Percentiles rank a stretch among this genome's conserved stretches.
Evolutionary conservation across 2,329 filamentous ascomycete genomes (phyloP).

Genomic region (Colletotrichum limetticola): DNA sequence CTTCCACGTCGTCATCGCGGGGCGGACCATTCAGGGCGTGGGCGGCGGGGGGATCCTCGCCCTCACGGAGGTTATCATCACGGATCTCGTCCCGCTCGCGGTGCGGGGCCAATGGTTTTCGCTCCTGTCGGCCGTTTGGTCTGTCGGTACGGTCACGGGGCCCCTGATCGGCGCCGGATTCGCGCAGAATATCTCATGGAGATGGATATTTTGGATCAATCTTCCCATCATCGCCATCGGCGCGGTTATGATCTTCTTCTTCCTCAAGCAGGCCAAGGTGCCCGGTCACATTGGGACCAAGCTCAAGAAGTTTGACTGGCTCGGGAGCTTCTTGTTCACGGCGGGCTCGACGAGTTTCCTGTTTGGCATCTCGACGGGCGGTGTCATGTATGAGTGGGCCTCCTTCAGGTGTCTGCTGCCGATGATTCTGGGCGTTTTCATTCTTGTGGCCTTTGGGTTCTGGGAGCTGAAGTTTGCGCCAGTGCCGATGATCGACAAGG

Average conservation of each 20-base stretch:
- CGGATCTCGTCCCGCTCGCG: constrained; percentile 56
- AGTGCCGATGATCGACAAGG: constrained; percentile 60
- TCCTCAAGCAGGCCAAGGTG: constrained; percentile 49
- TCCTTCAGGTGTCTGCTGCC: constrained; percentile 72
- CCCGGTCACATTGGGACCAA: constrained; percentile 37
- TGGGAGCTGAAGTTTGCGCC: constrained; percentile 63
- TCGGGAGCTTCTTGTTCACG: constrained; percentile 71
- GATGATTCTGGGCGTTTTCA: constrained; percentile 63
- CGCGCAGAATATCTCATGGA: constrained; percentile 62
- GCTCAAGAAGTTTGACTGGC: constrained; percentile 66
- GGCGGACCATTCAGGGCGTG: constrained; percentile 62
- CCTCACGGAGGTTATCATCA: constrained; percentile 57
- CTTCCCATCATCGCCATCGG: constrained; percentile 66
- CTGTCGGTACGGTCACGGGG: constrained; percentile 64
- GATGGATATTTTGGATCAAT: constrained; percentile 75
- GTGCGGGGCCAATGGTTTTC: constrained; percentile 53
- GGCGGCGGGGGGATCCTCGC: constrained; percentile 62
- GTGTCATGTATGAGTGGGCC: constrained; percentile 72
- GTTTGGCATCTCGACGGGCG: constrained; percentile 73
- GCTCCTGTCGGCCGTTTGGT: constrained; percentile 58
- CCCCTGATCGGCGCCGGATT: constrained; percentile 65
- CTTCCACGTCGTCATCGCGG: constrained; percentile 52
- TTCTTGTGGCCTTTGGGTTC: constrained; percentile 61
- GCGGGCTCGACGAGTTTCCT: constrained; percentile 67
- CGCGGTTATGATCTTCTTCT: constrained; percentile 57